phyloP scores from a whole-genome alignment of 2,329 filamentous ascomycete species.

The Penicillium brevicompactum region DNA sequence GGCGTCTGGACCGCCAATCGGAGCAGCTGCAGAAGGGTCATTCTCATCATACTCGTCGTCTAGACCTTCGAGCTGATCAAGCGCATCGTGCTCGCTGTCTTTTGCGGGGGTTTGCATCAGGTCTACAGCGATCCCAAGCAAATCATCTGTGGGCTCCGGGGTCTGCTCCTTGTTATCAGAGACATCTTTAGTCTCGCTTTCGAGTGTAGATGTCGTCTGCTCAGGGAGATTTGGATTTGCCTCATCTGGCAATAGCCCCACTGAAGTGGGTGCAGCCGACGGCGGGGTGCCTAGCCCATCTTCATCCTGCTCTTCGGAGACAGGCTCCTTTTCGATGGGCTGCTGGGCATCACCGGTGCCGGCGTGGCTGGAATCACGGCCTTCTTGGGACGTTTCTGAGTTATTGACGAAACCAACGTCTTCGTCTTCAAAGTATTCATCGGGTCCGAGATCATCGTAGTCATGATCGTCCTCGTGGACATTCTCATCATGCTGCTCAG shows the following conservation, averaged over 20 bases:
- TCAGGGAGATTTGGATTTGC: constrained; percentile 13
- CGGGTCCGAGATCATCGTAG: constrained; percentile 16
- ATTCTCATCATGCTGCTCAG: constrained; percentile 24
- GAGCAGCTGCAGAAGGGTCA: constrained; percentile 14
- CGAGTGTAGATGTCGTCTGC: constrained; percentile 23
- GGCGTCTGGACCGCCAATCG: constrained; percentile 14
- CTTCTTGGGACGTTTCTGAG: constrained; percentile 8
- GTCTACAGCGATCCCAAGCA: constrained; percentile 37
- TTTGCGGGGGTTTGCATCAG: constrained; percentile 31
- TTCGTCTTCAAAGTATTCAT: constrained; percentile 16
- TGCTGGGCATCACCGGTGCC: constrained; percentile 3
- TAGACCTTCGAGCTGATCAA: constrained; percentile 12
- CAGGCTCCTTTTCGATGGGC: constrained; percentile 10
- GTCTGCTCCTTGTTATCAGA: constrained; percentile 15
- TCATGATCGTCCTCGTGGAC: constrained; percentile 13
- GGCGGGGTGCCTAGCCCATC: constrained; percentile 10
- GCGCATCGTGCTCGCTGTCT: constrained; percentile 7
- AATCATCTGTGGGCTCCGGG: constrained; percentile 28
- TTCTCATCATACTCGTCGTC: constrained; percentile 22
- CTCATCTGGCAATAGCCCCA: constrained; percentile 13
- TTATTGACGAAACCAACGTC: constrained; percentile 15
- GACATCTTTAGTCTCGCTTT: constrained; percentile 9
- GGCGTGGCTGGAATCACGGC: constrained; percentile 4
- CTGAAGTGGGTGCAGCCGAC: constrained; percentile 14
- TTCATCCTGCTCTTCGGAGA: constrained; percentile 11